phyloP scores from a whole-genome alignment of 441 rosid genomes.

The Pelargonium australe region DNA sequence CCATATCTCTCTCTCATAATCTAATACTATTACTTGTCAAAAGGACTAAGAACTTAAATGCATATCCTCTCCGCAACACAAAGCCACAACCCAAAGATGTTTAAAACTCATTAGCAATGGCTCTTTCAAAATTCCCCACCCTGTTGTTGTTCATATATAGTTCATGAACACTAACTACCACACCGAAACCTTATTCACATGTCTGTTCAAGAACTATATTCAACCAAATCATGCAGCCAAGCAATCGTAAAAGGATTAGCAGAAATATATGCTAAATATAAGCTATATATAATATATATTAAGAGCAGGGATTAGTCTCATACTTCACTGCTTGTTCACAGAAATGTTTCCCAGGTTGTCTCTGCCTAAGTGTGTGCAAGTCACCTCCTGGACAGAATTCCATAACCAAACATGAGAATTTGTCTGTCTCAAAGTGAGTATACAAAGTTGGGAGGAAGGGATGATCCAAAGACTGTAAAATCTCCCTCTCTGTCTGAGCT shows the following conservation, averaged over 20 bases:
- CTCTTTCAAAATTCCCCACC: too few relatives aligned
- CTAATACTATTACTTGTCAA: too few relatives aligned
- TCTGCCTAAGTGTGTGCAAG: conserved; percentile 84
- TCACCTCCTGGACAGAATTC: conserved; percentile 94
- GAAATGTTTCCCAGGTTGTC: conserved; percentile 91
- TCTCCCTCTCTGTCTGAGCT: conserved; percentile 97
- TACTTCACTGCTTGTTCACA: conserved; percentile 95
- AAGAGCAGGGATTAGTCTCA: conserved; percentile 12
- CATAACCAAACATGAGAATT: conserved; percentile 72
- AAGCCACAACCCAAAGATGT: too few relatives aligned
- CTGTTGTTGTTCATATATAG: too few relatives aligned
- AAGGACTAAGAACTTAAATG: too few relatives aligned
- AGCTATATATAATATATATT: conserved; percentile 10
- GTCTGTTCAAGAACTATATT: neutral
- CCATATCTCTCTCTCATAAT: too few relatives aligned
- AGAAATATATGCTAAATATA: neutral
- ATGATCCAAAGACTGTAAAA: conserved; percentile 86
- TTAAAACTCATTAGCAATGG: too few relatives aligned
- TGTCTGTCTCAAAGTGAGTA: conserved; percentile 67
- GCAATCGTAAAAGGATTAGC: neutral
- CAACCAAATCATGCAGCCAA: neutral
- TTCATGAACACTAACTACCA: too few relatives aligned
- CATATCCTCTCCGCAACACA: too few relatives aligned
- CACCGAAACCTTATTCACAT: neutral
- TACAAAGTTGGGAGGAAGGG: conserved; percentile 94